Conservation (phyloP, 805 yeast genomes). For the Barnettozyma salicaria region DNA sequence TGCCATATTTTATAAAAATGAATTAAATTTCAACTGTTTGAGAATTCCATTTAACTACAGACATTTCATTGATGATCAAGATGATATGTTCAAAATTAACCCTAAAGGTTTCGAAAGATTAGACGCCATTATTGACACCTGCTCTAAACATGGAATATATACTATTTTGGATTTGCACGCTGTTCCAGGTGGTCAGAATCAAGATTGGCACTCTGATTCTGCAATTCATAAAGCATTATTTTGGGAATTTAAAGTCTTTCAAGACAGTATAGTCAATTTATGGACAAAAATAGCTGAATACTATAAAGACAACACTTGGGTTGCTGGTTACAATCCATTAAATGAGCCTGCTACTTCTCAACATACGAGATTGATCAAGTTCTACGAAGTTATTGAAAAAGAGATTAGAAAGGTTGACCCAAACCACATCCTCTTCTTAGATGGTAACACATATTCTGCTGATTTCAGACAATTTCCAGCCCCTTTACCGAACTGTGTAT, state of each 20-base stretch:
- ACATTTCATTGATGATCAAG: slow-evolving; percentile 42
- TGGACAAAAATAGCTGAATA: slow-evolving; percentile 41
- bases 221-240: slow-evolving; percentile 41
- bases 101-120: slow-evolving; percentile 40
- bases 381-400: slow-evolving; percentile 34
- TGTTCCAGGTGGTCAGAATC: slow-evolving; percentile 49
- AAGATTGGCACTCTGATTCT: slow-evolving; percentile 49
- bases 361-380: slow-evolving; percentile 35
- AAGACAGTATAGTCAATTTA: slow-evolving; percentile 39
- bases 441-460: slow-evolving; percentile 46
- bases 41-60: slow-evolving; percentile 49
- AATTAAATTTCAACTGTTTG: slow-evolving; percentile 39
- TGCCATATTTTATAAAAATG: slow-evolving; percentile 38
- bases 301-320: slow-evolving; percentile 41
- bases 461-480: slow-evolving; percentile 45
- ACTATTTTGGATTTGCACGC: slow-evolving; percentile 45
- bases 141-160: slow-evolving; percentile 42
- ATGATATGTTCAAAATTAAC: slow-evolving; percentile 37
- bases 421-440: slow-evolving; percentile 43
- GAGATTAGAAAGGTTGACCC: slow-evolving; percentile 40
- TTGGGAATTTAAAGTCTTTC: slow-evolving; percentile 45
- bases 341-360: slow-evolving; percentile 46
- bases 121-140: slow-evolving; percentile 38
- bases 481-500: slow-evolving; percentile 39
- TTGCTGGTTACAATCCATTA: slow-evolving; percentile 50